These are phyloP conservation scores for Neonectria punicea DNA, from an alignment of 2,329 filamentous ascomycete genomes.

Conservation along the genomic window DNA sequence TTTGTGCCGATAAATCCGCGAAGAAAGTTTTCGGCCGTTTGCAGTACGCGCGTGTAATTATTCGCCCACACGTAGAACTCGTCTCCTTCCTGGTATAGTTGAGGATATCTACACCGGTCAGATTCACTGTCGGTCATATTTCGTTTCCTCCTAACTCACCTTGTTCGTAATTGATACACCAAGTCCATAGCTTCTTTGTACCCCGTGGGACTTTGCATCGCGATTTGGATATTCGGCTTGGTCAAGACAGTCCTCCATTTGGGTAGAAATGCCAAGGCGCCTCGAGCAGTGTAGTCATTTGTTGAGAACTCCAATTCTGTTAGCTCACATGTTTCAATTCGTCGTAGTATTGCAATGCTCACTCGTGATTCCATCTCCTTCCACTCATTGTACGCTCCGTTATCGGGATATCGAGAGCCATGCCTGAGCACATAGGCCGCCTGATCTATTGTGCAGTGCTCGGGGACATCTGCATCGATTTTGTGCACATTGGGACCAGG, in stretches of 20 bases:
- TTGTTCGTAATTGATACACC: constrained; percentile 62
- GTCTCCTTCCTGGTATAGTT: constrained; percentile 61
- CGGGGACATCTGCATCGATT: constrained; percentile 64
- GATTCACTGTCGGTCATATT: accelerated
- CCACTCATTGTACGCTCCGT: constrained; percentile 69
- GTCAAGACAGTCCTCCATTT: constrained; percentile 68
- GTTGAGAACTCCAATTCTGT: constrained; percentile 57
- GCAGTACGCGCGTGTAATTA: constrained; percentile 71
- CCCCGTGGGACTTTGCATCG: constrained; percentile 69
- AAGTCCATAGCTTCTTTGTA: constrained; percentile 70
- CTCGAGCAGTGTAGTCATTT: constrained; percentile 62
- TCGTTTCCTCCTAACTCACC: constrained; percentile 38
- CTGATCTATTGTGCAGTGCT: constrained; percentile 68
- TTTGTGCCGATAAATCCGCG: constrained; percentile 69
- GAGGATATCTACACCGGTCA: constrained; percentile 51
- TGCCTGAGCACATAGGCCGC: constrained; percentile 69
- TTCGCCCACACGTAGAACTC: constrained; percentile 72
- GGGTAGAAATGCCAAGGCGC: constrained; percentile 65
- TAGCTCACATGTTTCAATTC: background rate
- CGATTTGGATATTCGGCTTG: constrained; percentile 64
- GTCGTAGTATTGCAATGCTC: constrained; percentile 16
- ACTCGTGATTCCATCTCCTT: constrained; percentile 57
- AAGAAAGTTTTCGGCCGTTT: constrained; percentile 70
- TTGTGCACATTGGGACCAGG: constrained; percentile 64
- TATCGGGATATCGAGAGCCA: constrained; percentile 71